Conservation (phyloP, 371 early-diverging fungal species). For the Rhizomucor pusillus region DNA sequence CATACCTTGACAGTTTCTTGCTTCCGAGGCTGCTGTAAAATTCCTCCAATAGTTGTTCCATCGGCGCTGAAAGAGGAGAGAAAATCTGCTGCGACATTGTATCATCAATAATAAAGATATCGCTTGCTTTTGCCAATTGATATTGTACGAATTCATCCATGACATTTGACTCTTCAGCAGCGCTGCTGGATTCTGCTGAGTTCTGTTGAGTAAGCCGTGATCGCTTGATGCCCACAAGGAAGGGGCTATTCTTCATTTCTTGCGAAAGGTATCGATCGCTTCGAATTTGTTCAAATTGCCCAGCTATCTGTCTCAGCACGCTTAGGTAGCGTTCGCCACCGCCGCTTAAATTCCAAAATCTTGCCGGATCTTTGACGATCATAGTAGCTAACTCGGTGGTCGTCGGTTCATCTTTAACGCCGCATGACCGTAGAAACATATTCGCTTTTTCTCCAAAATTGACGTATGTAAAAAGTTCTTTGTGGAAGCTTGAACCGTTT, state of each 20-base stretch:
- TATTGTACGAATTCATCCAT: conserved; percentile 52
- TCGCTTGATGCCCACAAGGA: conserved; percentile 55
- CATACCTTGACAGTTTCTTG: conserved; percentile 62
- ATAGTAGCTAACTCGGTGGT: conserved; percentile 72
- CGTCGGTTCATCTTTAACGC: conserved; percentile 84
- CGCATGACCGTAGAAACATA: conserved; percentile 79
- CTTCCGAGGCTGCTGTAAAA: conserved; percentile 74
- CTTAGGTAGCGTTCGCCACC: conserved; percentile 73
- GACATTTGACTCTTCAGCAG: conserved; percentile 6
- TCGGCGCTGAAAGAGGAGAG: conserved; percentile 67
- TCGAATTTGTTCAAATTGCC: conserved; percentile 55
- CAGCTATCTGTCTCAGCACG: conserved; percentile 75
- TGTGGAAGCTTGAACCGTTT: conserved; percentile 42
- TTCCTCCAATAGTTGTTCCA: conserved; percentile 63
- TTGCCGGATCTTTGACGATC: conserved; percentile 66
- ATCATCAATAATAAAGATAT: conserved; percentile 83
- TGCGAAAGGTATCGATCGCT: conserved; percentile 42
- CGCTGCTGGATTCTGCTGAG: conserved; percentile 4
- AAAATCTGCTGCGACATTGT: conserved; percentile 74
- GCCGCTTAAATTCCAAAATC: conserved; percentile 65
- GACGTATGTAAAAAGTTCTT: conserved; percentile 64
- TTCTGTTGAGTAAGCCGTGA: conserved; percentile 7
- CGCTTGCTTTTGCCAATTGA: conserved; percentile 64
- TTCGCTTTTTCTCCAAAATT: conserved; percentile 77
- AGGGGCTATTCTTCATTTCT: conserved; percentile 61